phyloP scores from a whole-genome alignment of 352 stramenopile species.

The Pythium grandisporangium region DNA sequence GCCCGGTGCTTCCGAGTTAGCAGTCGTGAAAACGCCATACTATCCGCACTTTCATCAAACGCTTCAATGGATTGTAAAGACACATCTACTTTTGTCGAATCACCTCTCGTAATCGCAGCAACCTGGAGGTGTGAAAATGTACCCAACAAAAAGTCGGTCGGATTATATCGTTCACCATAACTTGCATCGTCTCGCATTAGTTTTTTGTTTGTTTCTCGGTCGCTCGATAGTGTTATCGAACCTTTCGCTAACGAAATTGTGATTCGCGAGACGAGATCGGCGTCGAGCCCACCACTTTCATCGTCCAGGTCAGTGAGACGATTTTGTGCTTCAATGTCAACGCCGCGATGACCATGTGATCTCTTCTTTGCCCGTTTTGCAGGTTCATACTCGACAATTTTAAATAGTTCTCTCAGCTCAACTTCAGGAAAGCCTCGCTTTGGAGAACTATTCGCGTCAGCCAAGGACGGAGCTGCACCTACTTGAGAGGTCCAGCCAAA shows the following conservation, averaged over 20 bases:
- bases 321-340: conserved; percentile 11
- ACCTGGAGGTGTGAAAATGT: conserved; percentile 76
- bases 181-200: conserved; percentile 50
- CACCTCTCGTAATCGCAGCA: conserved; percentile 48
- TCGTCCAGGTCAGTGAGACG: conserved; percentile 14
- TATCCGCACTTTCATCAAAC: conserved; percentile 83
- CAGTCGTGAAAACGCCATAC: conserved; percentile 68
- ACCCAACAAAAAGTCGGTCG: conserved; percentile 66
- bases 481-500: conserved; percentile 81
- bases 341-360: conserved; percentile 20
- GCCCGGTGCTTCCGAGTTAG: conserved; percentile 55
- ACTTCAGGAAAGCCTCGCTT: conserved; percentile 64
- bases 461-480: conserved; percentile 18
- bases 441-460: conserved; percentile 15
- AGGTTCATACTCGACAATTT: conserved; percentile 80
- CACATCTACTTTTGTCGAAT: conserved; percentile 71
- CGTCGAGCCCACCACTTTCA: conserved; percentile 19
- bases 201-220: conserved; percentile 58
- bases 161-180: conserved; percentile 57
- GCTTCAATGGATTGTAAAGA: conserved; percentile 83
- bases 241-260: conserved; percentile 63
- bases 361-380: conserved; percentile 52
- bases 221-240: conserved; percentile 66
- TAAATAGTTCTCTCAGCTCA: conserved; percentile 79
- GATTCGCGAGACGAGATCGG: conserved; percentile 58